These are phyloP conservation scores for Orbilia javanica DNA, from an alignment of 2,329 filamentous ascomycete species.

Conservation along the genomic window DNA sequence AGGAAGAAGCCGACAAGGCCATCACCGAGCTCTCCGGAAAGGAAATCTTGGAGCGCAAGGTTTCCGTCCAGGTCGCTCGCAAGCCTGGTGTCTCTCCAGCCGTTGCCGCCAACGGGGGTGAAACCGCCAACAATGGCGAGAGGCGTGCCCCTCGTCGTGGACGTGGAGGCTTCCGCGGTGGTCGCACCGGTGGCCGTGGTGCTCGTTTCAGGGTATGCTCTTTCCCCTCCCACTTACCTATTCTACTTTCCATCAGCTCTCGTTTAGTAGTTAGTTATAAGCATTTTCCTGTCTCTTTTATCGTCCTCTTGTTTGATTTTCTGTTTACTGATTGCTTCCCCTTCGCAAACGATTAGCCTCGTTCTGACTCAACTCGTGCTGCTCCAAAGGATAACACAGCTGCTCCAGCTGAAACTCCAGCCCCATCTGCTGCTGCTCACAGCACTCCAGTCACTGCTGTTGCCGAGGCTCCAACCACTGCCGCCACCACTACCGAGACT, in stretches of 20 bases:
- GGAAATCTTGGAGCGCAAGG: constrained; percentile 98
- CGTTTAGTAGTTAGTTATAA: too few species aligned
- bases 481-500: constrained; percentile 65
- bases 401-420: constrained; percentile 68
- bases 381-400: constrained; percentile 71
- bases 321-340: neutral
- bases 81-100: constrained; percentile 94
- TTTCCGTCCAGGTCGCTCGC: constrained; percentile 97
- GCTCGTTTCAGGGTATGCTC: constrained; percentile 72
- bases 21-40: constrained; percentile 96
- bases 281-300: neutral
- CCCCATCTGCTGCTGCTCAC: constrained; percentile 64
- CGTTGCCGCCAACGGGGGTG: constrained; percentile 74
- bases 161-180: constrained; percentile 72
- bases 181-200: constrained; percentile 71
- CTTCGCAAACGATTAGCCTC: constrained; percentile 60
- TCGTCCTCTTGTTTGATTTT: constrained; percentile 22
- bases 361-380: constrained; percentile 60
- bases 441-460: constrained; percentile 69
- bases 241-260: too few species aligned
- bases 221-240: constrained; percentile 14
- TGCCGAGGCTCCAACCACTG: constrained; percentile 70
- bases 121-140: constrained; percentile 75
- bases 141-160: constrained; percentile 71
- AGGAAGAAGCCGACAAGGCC: constrained; percentile 92